phyloP scores from a whole-genome alignment of 352 stramenopile species.

The Thalassiosira hispida region DNA sequence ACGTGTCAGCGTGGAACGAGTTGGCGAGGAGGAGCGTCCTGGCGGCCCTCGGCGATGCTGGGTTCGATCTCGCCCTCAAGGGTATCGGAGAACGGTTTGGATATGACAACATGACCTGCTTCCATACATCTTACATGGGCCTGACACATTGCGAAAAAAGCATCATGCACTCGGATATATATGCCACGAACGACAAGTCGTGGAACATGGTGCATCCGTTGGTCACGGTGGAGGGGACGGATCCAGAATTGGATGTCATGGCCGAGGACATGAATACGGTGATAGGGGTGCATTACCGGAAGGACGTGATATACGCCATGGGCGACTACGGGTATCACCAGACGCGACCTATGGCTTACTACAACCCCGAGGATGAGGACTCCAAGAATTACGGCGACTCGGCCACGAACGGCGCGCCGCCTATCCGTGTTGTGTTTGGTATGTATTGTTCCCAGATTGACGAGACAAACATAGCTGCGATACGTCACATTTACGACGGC shows the following conservation, averaged over 20 bases:
- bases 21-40: constrained; percentile 38
- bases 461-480: constrained; percentile 51
- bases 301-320: constrained; percentile 59
- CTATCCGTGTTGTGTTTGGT: constrained; percentile 55
- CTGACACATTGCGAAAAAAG: constrained; percentile 53
- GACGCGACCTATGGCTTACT: constrained; percentile 49
- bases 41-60: constrained; percentile 37
- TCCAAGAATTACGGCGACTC: no score
- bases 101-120: constrained; percentile 59
- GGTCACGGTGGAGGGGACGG: constrained; percentile 50
- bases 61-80: constrained; percentile 58
- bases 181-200: constrained; percentile 46
- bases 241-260: constrained; percentile 58
- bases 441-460: constrained; percentile 62
- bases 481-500: constrained; percentile 54
- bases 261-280: constrained; percentile 53
- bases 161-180: constrained; percentile 61
- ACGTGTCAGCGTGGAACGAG: constrained; percentile 50
- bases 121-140: constrained; percentile 64
- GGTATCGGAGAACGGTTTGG: constrained; percentile 55
- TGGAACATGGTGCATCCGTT: constrained; percentile 68
- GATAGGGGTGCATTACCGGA: constrained; percentile 55
- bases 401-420: no score
- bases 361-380: constrained; percentile 29
- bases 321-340: constrained; percentile 63